Percentiles rank a stretch among this genome's conserved stretches.
Evolutionary conservation across 202 grass and related monocot genomes (phyloP).

Genomic region (Schoenoplectus tabernaemontani): DNA sequence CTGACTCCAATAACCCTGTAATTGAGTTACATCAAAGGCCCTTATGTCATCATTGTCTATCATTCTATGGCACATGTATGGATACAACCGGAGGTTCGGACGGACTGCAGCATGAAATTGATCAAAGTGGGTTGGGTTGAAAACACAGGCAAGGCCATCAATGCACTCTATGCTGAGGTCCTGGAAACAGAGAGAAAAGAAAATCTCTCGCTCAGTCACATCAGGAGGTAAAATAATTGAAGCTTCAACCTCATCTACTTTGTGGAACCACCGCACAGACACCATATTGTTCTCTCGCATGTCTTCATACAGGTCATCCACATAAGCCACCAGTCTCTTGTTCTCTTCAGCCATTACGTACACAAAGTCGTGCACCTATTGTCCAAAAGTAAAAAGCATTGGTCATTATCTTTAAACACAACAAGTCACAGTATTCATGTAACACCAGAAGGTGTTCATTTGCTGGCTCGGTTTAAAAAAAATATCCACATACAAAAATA

Average conservation of each 20-base stretch:
- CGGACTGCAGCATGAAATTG: conserved; percentile 42
- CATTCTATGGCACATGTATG: conserved; percentile 55
- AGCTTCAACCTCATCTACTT: conserved; percentile 64
- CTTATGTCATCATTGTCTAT: conserved; percentile 62
- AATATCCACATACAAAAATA: background rate
- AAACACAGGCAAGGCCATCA: conserved; percentile 75
- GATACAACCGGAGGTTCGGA: conserved; percentile 29
- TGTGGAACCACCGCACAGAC: conserved; percentile 79
- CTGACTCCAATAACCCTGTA: conserved; percentile 92
- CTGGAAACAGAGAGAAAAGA: conserved; percentile 79
- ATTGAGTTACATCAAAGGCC: conserved; percentile 67
- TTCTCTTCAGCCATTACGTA: conserved; percentile 80
- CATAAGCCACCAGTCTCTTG: conserved; percentile 79
- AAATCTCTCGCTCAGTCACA: conserved; percentile 60
- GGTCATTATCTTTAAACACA: conserved; percentile 12
- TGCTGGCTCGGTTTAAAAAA: background rate
- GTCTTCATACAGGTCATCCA: conserved; percentile 90
- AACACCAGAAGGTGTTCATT: background rate
- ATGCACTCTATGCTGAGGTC: conserved; percentile 95
- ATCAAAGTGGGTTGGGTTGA: conserved; percentile 68
- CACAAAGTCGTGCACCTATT: conserved; percentile 89
- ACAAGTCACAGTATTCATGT: background rate
- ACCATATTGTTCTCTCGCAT: conserved; percentile 63
- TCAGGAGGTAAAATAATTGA: conserved; percentile 37
- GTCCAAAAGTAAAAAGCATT: background rate